Conservation (phyloP, 768 basidiomycete genomes). For the Lentinula lateritia region DNA sequence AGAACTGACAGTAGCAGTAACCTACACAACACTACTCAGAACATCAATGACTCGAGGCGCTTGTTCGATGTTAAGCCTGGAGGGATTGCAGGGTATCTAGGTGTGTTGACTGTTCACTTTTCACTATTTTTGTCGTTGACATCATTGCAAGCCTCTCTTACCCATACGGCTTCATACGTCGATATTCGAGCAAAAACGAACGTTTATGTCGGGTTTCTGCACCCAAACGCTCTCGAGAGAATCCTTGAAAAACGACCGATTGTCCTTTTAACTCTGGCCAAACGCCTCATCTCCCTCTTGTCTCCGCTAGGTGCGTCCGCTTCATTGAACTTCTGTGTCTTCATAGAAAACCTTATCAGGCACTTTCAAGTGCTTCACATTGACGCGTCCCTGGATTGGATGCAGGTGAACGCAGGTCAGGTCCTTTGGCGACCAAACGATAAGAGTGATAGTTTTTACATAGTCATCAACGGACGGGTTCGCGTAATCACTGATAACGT, state of each 20-base stretch:
- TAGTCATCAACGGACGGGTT: conserved; percentile 94
- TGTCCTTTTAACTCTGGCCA: conserved; percentile 90
- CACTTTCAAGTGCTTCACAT: conserved; percentile 77
- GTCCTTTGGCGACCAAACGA: conserved; percentile 92
- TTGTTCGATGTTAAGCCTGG: conserved; percentile 96
- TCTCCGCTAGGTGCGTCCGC: conserved; percentile 75
- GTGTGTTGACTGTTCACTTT: conserved; percentile 30
- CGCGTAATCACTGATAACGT: conserved; percentile 83
- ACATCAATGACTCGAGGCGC: conserved; percentile 41
- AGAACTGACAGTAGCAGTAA: neutral
- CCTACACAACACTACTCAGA: neutral
- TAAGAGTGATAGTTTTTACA: conserved; percentile 92
- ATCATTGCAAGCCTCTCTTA: conserved; percentile 64
- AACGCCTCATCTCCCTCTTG: conserved; percentile 90
- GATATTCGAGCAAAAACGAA: conserved; percentile 97
- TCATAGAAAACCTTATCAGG: conserved; percentile 1
- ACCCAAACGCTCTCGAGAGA: conserved; percentile 81
- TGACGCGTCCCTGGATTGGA: conserved; percentile 96
- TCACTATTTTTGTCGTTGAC: conserved; percentile 3
- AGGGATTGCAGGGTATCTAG: conserved; percentile 95
- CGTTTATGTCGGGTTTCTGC: conserved; percentile 94
- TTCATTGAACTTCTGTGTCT: neutral
- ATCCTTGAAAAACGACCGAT: conserved; percentile 93
- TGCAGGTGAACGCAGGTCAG: conserved; percentile 94
- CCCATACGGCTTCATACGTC: conserved; percentile 90